Conservation (phyloP, 805 yeast species). For the Candida coquimbonensis region DNA sequence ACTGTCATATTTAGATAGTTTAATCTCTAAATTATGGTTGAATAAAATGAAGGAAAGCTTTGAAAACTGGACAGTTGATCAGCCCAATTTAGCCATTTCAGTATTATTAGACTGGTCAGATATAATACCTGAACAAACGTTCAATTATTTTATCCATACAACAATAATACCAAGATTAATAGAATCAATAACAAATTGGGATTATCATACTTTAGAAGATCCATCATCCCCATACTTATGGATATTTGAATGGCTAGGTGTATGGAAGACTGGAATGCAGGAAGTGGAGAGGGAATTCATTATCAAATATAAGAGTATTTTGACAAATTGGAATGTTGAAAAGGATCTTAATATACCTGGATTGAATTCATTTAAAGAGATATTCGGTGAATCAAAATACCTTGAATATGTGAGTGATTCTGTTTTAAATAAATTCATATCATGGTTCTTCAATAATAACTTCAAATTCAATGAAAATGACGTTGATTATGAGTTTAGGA, state of each 20-base stretch:
- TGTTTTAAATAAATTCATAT: neutral
- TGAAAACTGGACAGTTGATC: slow-evolving; percentile 30
- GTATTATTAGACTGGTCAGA: slow-evolving; percentile 36
- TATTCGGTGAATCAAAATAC: slow-evolving; percentile 23
- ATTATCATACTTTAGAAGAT: slow-evolving; percentile 2
- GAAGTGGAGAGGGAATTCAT: slow-evolving; percentile 19
- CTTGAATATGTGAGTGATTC: slow-evolving; percentile 12
- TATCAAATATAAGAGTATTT: slow-evolving; percentile 14
- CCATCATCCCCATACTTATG: slow-evolving; percentile 22
- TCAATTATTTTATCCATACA: slow-evolving; percentile 24
- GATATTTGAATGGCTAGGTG: slow-evolving; percentile 33
- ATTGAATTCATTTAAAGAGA: slow-evolving; percentile 27
- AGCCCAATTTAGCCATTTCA: slow-evolving; percentile 33
- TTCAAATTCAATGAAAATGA: slow-evolving; percentile 6
- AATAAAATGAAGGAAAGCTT: slow-evolving; percentile 26
- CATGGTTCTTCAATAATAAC: neutral
- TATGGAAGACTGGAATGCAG: slow-evolving; percentile 15
- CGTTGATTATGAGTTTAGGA: slow-evolving; percentile 10
- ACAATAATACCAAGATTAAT: slow-evolving; percentile 33
- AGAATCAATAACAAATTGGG: slow-evolving; percentile 31
- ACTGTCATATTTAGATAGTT: slow-evolving; percentile 26
- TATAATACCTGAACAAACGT: slow-evolving; percentile 25
- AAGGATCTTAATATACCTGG: slow-evolving; percentile 11
- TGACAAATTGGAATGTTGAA: slow-evolving; percentile 16
- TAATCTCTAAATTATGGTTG: slow-evolving; percentile 30